These are phyloP conservation scores for Neoascochyta sp. DNA, from an alignment of 2,329 filamentous ascomycete species.

Conservation along the genomic window DNA sequence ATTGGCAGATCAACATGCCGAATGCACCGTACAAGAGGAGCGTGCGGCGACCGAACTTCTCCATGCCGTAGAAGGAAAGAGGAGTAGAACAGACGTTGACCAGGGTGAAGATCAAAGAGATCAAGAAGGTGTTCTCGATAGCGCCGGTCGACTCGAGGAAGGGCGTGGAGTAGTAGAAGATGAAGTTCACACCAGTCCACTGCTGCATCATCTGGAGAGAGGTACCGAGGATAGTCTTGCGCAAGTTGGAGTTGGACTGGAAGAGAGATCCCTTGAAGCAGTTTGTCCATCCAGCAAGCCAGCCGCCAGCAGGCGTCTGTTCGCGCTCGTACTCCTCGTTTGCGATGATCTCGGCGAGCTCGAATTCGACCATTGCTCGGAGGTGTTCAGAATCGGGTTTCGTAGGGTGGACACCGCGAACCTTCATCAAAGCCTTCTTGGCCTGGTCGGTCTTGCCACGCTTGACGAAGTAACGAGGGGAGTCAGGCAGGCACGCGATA, in stretches of 20 bases:
- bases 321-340: conserved; percentile 70
- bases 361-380: conserved; percentile 43
- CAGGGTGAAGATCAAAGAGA: conserved; percentile 67
- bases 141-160: conserved; percentile 17
- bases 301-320: conserved; percentile 52
- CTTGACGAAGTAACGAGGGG: conserved; percentile 43
- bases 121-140: conserved; percentile 53
- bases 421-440: conserved; percentile 54
- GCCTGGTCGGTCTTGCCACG: conserved; percentile 57
- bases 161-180: conserved; percentile 34
- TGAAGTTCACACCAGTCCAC: conserved; percentile 49
- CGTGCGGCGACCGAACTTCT: conserved; percentile 68
- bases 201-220: conserved; percentile 71
- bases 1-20: conserved; percentile 56
- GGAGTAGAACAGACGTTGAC: conserved; percentile 73
- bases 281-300: conserved; percentile 21
- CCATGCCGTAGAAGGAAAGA: conserved; percentile 67
- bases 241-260: conserved; percentile 36
- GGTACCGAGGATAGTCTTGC: conserved; percentile 38
- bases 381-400: conserved; percentile 4
- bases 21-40: conserved; percentile 67
- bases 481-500: conserved; percentile 31
- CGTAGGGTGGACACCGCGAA: conserved; percentile 48
- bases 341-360: conserved; percentile 57
- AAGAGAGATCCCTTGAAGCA: conserved; percentile 9